Evolutionary conservation across 208 protist genomes (phyloP).

Genomic region (Acanthamoeba comandoni): DNA sequence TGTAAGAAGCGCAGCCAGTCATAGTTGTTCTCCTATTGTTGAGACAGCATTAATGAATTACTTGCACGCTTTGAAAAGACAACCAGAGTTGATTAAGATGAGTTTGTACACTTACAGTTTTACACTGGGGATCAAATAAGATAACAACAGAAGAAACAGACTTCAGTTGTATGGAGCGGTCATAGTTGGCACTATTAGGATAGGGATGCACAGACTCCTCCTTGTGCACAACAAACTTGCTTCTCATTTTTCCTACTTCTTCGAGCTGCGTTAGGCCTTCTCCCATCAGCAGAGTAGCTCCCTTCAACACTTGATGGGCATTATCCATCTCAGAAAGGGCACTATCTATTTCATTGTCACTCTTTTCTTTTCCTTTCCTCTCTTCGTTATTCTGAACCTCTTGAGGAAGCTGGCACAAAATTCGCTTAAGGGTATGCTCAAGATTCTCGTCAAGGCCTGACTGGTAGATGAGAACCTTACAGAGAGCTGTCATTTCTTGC

Average conservation of each 20-base stretch:
- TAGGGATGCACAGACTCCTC: slow-evolving; percentile 50
- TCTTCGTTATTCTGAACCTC: neutral
- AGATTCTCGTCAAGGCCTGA: too few species aligned
- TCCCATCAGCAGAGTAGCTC: neutral
- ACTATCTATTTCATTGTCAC: neutral
- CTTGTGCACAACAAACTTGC: neutral
- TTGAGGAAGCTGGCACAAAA: too few species aligned
- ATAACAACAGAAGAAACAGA: slow-evolving; percentile 18
- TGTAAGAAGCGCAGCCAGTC: slow-evolving; percentile 30
- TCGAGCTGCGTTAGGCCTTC: neutral
- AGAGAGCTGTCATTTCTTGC: too few species aligned
- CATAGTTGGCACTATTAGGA: slow-evolving; percentile 21
- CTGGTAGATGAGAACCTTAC: too few species aligned
- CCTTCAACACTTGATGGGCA: neutral
- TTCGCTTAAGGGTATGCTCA: too few species aligned
- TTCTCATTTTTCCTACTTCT: neutral
- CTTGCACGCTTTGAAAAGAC: neutral
- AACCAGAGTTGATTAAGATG: neutral
- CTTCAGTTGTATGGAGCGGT: neutral
- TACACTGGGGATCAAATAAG: slow-evolving; percentile 9
- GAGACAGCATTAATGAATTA: neutral
- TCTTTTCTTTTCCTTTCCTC: slow-evolving; percentile 13
- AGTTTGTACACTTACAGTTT: neutral
- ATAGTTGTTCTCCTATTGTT: slow-evolving; percentile 51
- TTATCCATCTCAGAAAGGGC: neutral